Evolutionary conservation across 2,329 filamentous ascomycete genomes (phyloP).

Genomic region (Pseudohalonectria lignicola): DNA sequence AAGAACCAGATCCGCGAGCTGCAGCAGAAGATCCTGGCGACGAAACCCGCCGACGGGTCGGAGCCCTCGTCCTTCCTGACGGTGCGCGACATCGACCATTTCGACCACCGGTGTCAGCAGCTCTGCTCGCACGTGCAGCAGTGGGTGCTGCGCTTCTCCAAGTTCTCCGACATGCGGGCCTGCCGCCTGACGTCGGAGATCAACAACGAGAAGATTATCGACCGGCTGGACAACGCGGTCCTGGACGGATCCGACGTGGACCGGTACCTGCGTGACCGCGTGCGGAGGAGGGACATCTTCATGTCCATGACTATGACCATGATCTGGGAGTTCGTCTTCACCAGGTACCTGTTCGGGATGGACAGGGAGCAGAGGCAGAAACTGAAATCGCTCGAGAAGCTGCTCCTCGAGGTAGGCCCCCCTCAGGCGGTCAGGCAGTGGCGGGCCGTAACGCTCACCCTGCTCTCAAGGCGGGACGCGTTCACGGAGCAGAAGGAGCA

Average conservation of each 20-base stretch:
- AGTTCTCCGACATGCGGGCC: slow-evolving; percentile 85
- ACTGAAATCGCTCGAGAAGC: slow-evolving; percentile 90
- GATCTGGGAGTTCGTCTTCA: slow-evolving; percentile 99
- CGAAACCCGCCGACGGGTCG: slow-evolving; percentile 39
- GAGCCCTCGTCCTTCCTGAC: slow-evolving; percentile 46
- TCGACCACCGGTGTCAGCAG: slow-evolving; percentile 86
- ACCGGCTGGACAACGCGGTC: slow-evolving; percentile 86
- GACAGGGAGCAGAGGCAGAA: slow-evolving; percentile 96
- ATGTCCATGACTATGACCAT: slow-evolving; percentile 99
- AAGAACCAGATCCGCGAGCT: slow-evolving; percentile 48
- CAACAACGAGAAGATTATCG: slow-evolving; percentile 84
- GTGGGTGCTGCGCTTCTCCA: slow-evolving; percentile 96
- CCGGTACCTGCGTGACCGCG: slow-evolving; percentile 74
- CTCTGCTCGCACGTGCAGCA: slow-evolving; percentile 93
- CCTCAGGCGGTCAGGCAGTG: slow-evolving; percentile 86
- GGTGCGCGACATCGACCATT: slow-evolving; percentile 84
- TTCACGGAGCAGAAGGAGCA: slow-evolving; percentile 75
- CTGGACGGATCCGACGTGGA: slow-evolving; percentile 93
- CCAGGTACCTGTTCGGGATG: slow-evolving; percentile 96
- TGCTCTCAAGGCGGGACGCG: slow-evolving; percentile 69
- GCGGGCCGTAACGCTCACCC: slow-evolving; percentile 88
- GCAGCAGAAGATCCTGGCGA: slow-evolving; percentile 45
- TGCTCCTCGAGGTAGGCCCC: slow-evolving; percentile 78
- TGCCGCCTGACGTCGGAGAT: slow-evolving; percentile 78
- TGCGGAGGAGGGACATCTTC: slow-evolving; percentile 84